Evolutionary conservation across 441 rosid species (phyloP).

Genomic region (Iberis amara): DNA sequence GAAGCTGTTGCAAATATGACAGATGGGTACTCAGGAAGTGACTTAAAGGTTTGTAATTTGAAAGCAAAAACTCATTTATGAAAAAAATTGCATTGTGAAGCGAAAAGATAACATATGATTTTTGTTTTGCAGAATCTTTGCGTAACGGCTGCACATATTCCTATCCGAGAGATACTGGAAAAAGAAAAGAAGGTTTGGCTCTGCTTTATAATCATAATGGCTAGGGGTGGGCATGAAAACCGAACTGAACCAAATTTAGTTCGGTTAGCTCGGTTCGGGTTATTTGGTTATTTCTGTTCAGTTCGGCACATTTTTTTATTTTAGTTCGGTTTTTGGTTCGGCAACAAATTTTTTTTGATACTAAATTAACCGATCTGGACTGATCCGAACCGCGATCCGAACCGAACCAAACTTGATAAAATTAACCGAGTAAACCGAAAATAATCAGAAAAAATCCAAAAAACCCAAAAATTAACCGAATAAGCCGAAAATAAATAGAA

Average conservation of each 20-base stretch:
- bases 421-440: no score
- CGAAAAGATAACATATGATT: neutral
- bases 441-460: neutral
- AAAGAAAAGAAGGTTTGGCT: constrained; percentile 88
- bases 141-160: constrained; percentile 94
- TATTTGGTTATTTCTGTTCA: no score
- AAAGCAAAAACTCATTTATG: neutral
- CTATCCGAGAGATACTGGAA: constrained; percentile 89
- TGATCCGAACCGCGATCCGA: no score
- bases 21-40: constrained; percentile 98
- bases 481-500: no score
- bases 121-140: constrained; percentile 72
- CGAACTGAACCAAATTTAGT: no score
- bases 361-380: no score
- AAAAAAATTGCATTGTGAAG: neutral
- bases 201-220: neutral
- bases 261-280: no score
- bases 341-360: no score
- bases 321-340: no score
- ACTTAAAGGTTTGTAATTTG: constrained; percentile 59
- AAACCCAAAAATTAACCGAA: neutral
- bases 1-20: constrained; percentile 89
- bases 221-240: no score
- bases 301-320: no score
- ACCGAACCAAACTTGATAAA: no score